Evolutionary conservation across 371 early-diverging fungal genomes (phyloP), one percentile per base, ranked within the genome.

Genomic region (Mortierella sp.): DNA sequence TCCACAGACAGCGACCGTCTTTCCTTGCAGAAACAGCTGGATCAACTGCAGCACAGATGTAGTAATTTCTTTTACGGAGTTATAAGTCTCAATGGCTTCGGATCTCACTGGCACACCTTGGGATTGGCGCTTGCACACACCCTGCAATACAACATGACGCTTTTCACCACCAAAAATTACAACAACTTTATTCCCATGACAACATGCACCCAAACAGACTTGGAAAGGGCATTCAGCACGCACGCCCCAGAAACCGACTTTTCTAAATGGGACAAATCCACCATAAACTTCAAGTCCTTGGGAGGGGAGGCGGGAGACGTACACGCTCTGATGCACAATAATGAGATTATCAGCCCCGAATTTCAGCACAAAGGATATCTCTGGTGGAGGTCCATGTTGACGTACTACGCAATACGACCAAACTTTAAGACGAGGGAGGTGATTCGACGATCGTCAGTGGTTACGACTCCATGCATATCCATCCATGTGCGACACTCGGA

Each of bases 101-200:
- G 73, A 61, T 52, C 66, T 45, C 30, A 20, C 16, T 72, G 73
- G 73, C 73, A 72, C 47, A 54, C 8, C 5, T 8, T 66, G 62
- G 73, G 39, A 28, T 30, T 72, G 52, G 73, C 30, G 8, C 66
- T 72, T 9, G 28, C 66, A 24, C 43, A 22, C 47, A 54, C 62
- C 22, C 62, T 62, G 47, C 66, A 37, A 62, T 45, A 72, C 66
- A 72, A 72, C 62, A 72, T 72, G 73, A 72, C 73, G 5, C 73
- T 72, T 18, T 2, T 40, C 22, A 30, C 49, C 73, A 30, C 30
- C 39, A 51, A 66, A 12, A 30, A 28, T 0, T 24, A 37, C 62
- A 55, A 30, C n/a, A 54, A 66, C 55, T 62, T 72, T 26, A 72
- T 72, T 6, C 66, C 54, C 30, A 4, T 55, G 54, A 72, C 73